Conservation (phyloP, 805 yeast genomes). For the Zygosaccharomyces pseudorouxii region DNA sequence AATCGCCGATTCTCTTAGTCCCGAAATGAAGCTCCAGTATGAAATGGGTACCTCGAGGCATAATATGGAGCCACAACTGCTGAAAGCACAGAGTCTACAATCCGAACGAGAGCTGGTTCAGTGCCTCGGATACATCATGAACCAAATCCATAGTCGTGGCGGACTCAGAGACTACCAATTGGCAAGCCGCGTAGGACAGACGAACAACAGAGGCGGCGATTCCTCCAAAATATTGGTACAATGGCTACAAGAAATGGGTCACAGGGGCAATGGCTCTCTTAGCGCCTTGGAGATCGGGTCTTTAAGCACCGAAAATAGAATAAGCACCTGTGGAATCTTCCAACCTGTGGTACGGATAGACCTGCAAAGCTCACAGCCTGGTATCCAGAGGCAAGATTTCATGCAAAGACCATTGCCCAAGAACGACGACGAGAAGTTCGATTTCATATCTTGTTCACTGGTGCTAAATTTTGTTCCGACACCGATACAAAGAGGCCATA, state of each 20-base stretch:
- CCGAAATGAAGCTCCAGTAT: slow-evolving; percentile 10
- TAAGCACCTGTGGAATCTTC: slow-evolving; percentile 57
- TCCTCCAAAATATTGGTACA: slow-evolving; percentile 76
- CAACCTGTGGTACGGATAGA: slow-evolving; percentile 60
- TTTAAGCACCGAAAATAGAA: slow-evolving; percentile 59
- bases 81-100: slow-evolving; percentile 11
- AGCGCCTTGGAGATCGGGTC: slow-evolving; percentile 81
- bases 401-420: slow-evolving; percentile 67
- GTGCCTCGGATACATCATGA: slow-evolving; percentile 51
- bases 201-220: slow-evolving; percentile 77
- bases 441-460: slow-evolving; percentile 73
- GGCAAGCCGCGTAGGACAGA: slow-evolving; percentile 86
- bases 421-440: slow-evolving; percentile 44
- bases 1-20: slow-evolving; percentile 4
- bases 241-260: slow-evolving; percentile 51
- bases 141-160: slow-evolving; percentile 60
- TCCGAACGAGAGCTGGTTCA: slow-evolving; percentile 18
- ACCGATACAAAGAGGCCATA: slow-evolving; percentile 64
- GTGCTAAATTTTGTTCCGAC: slow-evolving; percentile 87
- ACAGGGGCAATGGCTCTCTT: slow-evolving; percentile 11
- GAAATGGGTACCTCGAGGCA: slow-evolving; percentile 1
- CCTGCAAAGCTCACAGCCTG: slow-evolving; percentile 59
- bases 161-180: slow-evolving; percentile 76
- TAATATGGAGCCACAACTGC: slow-evolving; percentile 15
- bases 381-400: slow-evolving; percentile 74